Base-by-base conservation (phyloP, 306 rosid species). In the Pueraria montana region DNA sequence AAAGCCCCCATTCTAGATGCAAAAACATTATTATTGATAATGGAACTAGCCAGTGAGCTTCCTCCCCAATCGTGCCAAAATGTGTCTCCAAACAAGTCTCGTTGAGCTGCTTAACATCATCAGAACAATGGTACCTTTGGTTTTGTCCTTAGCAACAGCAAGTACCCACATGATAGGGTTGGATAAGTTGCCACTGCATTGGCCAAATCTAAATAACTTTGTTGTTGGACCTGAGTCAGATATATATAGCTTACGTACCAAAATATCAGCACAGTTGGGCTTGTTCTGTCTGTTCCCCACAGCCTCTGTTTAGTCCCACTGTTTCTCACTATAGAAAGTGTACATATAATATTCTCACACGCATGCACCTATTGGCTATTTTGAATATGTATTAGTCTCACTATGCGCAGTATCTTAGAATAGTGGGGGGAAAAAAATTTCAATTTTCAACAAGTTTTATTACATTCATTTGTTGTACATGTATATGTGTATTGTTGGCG, bases 161-260 rank as follows among this genome's bases (percentile, higher is more conserved):
- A 59, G 27, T 68, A 53, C n/a, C 32, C 48, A 38, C 8, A 11
- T 61, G 30, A 76, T 76, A 26, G 18, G 42, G 80, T 23, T 76
- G 76, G 43, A 48, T 45, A 69, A 68, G 52, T 67, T n/a, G 52
- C 73, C 30, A 30, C 2, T 18, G 20, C n/a, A 27, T 36, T 16
- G 12, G 26, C 80, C 46, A 77, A 49, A 78, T 79, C 56, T 8
- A n/a, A n/a, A n/a, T n/a, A 10, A 23, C 52, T 50, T 67, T 3
- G 67, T 66, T 2, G 65, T 67, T 79, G 56, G 83, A 55, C 45
- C 2, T 8, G 8, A 50, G 18, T 62, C n/a, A 78, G 75, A 78
- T 36, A 34, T 32, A 5, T 34, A 23, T 42, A 20, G 46, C 34
- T 72, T 45, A 59, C 64, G 53, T 48, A 48, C 66, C 80, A 72